Evolutionary conservation across 2,329 filamentous ascomycete species (phyloP).

Genomic region (Penicillium sp.): DNA sequence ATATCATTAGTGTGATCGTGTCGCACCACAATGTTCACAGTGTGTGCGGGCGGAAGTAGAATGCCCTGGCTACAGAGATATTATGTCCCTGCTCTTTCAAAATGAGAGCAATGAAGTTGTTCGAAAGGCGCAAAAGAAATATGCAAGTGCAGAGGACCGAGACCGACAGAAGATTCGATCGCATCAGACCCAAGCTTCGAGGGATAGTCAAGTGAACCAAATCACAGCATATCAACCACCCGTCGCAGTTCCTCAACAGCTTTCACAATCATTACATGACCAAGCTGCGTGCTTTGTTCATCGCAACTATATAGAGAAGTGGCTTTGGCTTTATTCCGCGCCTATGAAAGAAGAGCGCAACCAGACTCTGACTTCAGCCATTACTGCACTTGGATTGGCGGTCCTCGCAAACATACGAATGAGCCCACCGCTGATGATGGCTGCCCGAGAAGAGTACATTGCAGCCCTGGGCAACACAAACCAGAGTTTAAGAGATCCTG

Average conservation of each 20-base stretch:
- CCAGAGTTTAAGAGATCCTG: neutral
- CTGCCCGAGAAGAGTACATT: slow-evolving; percentile 14
- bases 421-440: slow-evolving; percentile 13
- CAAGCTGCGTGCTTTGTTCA: slow-evolving; percentile 10
- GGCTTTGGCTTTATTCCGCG: slow-evolving; percentile 4
- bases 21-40: slow-evolving; percentile 11
- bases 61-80: slow-evolving; percentile 16
- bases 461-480: slow-evolving; percentile 14
- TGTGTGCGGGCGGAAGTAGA: slow-evolving; percentile 12
- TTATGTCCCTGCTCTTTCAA: neutral
- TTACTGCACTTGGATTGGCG: slow-evolving; percentile 13
- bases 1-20: slow-evolving; percentile 10
- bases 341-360: neutral
- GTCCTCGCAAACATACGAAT: slow-evolving; percentile 14
- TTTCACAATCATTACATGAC: slow-evolving; percentile 9
- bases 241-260: neutral
- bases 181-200: neutral
- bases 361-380: slow-evolving; percentile 6
- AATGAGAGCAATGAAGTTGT: slow-evolving; percentile 14
- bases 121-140: slow-evolving; percentile 3
- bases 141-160: neutral
- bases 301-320: slow-evolving; percentile 12
- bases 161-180: neutral
- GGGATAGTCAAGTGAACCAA: neutral
- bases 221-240: too few relatives aligned